phyloP scores from a whole-genome alignment of 2,329 filamentous ascomycete species.

The Xylaria hypoxylon region DNA sequence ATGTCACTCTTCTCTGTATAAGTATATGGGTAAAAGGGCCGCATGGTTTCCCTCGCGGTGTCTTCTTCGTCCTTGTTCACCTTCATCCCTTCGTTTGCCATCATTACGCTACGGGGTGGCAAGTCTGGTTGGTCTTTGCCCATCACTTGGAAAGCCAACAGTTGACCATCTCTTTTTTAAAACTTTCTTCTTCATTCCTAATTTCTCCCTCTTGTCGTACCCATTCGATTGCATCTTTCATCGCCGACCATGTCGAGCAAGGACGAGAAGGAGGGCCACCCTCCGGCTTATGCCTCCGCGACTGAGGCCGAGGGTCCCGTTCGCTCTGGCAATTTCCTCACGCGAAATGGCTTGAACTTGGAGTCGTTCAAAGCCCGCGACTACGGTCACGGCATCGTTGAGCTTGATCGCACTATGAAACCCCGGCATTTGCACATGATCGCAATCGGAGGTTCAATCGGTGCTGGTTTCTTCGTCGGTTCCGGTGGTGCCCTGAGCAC shows the following conservation, averaged over 20 bases:
- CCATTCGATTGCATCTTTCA: neutral
- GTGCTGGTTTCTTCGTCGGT: slow-evolving; percentile 72
- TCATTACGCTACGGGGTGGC: slow-evolving; percentile 16
- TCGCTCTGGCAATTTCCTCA: slow-evolving; percentile 49
- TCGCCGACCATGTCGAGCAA: slow-evolving; percentile 42
- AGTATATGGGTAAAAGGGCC: slow-evolving; percentile 31
- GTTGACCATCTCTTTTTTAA: slow-evolving; percentile 6
- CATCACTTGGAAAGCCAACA: slow-evolving; percentile 22
- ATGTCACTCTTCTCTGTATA: slow-evolving; percentile 23
- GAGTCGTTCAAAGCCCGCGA: slow-evolving; percentile 58
- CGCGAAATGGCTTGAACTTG: slow-evolving; percentile 56
- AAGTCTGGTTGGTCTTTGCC: slow-evolving; percentile 15
- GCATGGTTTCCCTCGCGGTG: slow-evolving; percentile 33
- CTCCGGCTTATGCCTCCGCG: slow-evolving; percentile 42
- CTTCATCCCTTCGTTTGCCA: slow-evolving; percentile 25
- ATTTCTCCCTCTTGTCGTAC: neutral
- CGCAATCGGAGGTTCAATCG: slow-evolving; percentile 67
- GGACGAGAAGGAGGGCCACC: slow-evolving; percentile 49
- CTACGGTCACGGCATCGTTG: slow-evolving; percentile 51
- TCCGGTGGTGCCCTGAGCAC: slow-evolving; percentile 62
- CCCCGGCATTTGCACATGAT: slow-evolving; percentile 65
- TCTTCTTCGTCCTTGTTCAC: slow-evolving; percentile 11
- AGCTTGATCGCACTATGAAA: slow-evolving; percentile 59
- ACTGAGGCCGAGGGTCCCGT: slow-evolving; percentile 36
- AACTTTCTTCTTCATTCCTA: neutral